These are phyloP conservation scores for Colletotrichum sp. DNA, from an alignment of 2,329 filamentous ascomycete genomes.

Conservation along the genomic window DNA sequence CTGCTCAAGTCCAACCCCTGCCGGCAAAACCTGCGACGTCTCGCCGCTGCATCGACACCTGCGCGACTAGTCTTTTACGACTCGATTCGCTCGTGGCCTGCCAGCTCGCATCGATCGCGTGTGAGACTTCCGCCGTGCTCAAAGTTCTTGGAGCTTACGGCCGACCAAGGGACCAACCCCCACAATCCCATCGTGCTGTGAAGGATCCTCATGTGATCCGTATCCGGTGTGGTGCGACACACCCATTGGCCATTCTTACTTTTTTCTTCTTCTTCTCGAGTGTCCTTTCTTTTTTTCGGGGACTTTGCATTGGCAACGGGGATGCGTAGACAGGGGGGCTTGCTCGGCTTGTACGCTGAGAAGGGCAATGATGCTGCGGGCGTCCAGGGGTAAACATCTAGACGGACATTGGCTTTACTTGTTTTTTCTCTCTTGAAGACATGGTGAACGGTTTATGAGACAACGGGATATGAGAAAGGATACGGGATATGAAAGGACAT, in stretches of 20 bases:
- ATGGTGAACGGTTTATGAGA: not conserved
- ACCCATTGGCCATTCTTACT: not conserved
- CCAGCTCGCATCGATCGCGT: not conserved
- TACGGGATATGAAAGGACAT: not conserved
- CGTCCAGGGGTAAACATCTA: not conserved
- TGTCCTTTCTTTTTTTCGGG: not conserved
- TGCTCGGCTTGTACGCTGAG: not conserved
- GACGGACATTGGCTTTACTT: not conserved
- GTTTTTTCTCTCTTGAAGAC: not conserved
- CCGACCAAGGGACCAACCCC: not conserved
- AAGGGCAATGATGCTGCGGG: not conserved
- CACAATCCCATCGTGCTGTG: not conserved
- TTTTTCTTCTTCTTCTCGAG: not conserved
- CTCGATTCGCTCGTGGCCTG: constrained; percentile 16
- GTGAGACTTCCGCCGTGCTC: constrained; percentile 15
- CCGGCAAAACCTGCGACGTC: constrained; percentile 9
- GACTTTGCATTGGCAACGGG: not conserved
- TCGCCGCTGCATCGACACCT: constrained; percentile 2
- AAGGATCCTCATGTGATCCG: not conserved
- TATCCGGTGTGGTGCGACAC: not conserved
- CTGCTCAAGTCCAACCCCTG: constrained; percentile 16
- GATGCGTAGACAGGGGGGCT: not conserved
- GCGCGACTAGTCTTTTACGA: constrained; percentile 9
- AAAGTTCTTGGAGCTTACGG: constrained; percentile 9
- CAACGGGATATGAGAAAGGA: not conserved